Conservation (phyloP, 805 yeast species). For the Danielozyma ontarioensis region DNA sequence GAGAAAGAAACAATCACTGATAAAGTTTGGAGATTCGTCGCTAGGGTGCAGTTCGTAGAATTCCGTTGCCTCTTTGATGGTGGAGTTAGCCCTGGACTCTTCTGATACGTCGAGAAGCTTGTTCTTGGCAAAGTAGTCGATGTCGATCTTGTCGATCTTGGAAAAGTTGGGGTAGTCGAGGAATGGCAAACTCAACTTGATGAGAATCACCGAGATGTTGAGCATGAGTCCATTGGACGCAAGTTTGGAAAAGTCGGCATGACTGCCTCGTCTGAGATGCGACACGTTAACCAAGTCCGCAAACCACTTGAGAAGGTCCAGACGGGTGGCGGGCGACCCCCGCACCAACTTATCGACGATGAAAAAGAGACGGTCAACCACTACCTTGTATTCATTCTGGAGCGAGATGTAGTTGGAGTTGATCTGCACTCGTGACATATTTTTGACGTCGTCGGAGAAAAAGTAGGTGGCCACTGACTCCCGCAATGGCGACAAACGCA, state of each 20-base stretch:
- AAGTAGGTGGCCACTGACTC: slow-evolving; percentile 43
- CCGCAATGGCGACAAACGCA: slow-evolving; percentile 69
- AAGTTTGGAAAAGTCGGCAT: slow-evolving; percentile 59
- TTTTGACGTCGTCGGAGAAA: slow-evolving; percentile 26
- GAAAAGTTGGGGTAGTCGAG: slow-evolving; percentile 53
- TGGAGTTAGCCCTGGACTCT: slow-evolving; percentile 80
- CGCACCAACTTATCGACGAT: slow-evolving; percentile 73
- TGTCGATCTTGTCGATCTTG: slow-evolving; percentile 74
- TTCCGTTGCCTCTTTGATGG: slow-evolving; percentile 62
- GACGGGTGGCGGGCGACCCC: slow-evolving; percentile 62
- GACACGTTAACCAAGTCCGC: slow-evolving; percentile 72
- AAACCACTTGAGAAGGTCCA: slow-evolving; percentile 60
- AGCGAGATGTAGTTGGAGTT: slow-evolving; percentile 52
- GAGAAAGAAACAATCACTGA: slow-evolving; percentile 84
- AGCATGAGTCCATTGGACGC: slow-evolving; percentile 80
- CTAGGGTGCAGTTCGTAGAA: slow-evolving; percentile 41
- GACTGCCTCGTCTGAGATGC: slow-evolving; percentile 84
- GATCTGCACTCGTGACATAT: slow-evolving; percentile 31
- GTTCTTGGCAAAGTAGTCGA: slow-evolving; percentile 53
- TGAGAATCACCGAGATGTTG: slow-evolving; percentile 63
- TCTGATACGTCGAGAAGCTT: slow-evolving; percentile 61
- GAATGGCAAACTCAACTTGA: slow-evolving; percentile 79
- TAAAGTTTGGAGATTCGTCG: slow-evolving; percentile 53
- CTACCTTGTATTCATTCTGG: slow-evolving; percentile 57
- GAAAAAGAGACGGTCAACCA: slow-evolving; percentile 59